Evolutionary conservation across 352 stramenopile genomes (phyloP).

Genomic region (Pythium monospermum): DNA sequence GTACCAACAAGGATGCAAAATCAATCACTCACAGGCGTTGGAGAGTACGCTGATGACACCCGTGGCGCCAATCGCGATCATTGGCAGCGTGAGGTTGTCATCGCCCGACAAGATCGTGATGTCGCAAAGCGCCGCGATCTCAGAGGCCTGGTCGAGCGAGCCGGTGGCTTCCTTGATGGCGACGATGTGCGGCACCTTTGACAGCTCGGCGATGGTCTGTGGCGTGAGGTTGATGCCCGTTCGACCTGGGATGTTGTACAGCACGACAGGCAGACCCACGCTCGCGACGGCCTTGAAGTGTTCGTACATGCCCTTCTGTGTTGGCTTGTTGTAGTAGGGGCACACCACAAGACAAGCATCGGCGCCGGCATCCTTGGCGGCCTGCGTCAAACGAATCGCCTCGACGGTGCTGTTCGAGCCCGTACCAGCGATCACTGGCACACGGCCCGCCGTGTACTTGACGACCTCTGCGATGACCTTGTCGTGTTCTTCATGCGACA

Average conservation of each 20-base stretch:
- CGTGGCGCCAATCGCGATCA: constrained; percentile 86
- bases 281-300: constrained; percentile 91
- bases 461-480: constrained; percentile 91
- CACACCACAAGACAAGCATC: constrained; percentile 95
- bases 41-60: constrained; percentile 90
- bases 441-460: constrained; percentile 64
- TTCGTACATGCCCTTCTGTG: constrained; percentile 92
- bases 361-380: constrained; percentile 89
- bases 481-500: constrained; percentile 94
- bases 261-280: constrained; percentile 89
- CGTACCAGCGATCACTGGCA: constrained; percentile 94
- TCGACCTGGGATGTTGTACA: constrained; percentile 97
- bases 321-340: constrained; percentile 99
- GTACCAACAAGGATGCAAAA: background rate
- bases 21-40: constrained; percentile 65
- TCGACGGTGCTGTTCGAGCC: constrained; percentile 92
- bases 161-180: constrained; percentile 98
- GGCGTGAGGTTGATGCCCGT: constrained; percentile 94
- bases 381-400: constrained; percentile 79
- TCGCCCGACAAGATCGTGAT: constrained; percentile 90
- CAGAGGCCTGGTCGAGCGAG: constrained; percentile 80
- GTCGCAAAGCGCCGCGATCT: constrained; percentile 86
- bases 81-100: constrained; percentile 87
- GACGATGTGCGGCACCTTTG: constrained; percentile 94
- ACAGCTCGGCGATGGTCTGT: constrained; percentile 90